Evolutionary conservation across 805 yeast species (phyloP).

Genomic region (Candida bentonensis): DNA sequence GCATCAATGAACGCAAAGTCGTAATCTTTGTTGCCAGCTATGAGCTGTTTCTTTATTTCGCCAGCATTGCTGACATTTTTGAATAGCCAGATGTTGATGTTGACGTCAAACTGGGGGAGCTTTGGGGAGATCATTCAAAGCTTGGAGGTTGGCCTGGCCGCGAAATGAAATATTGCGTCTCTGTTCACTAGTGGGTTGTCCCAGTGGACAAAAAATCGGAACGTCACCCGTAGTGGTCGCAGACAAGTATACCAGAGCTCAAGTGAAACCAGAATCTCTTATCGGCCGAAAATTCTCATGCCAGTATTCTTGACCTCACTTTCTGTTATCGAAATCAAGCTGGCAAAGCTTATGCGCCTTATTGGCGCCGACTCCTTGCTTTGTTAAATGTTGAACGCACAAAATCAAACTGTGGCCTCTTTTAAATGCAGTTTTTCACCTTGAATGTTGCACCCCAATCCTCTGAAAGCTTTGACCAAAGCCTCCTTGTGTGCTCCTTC

Average conservation of each 20-base stretch:
- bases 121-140: conserved; percentile 4
- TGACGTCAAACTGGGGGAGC: conserved; percentile 33
- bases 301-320: too few species aligned
- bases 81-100: conserved; percentile 31
- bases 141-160: too few species aligned
- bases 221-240: too few species aligned
- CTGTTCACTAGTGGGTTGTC: too few species aligned
- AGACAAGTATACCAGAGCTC: too few species aligned
- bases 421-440: conserved; percentile 30
- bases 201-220: too few species aligned
- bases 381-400: neutral
- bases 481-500: conserved; percentile 59
- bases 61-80: conserved; percentile 30
- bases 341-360: too few species aligned
- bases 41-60: conserved; percentile 29
- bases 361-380: neutral
- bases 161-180: too few species aligned
- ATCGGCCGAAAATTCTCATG: too few species aligned
- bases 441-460: conserved; percentile 69
- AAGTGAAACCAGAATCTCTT: too few species aligned
- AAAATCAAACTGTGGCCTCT: neutral
- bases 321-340: too few species aligned
- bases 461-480: conserved; percentile 78
- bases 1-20: conserved; percentile 59
- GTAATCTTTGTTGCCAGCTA: conserved; percentile 32